These are phyloP conservation scores for Sanguinoderma infundibulare DNA, from an alignment of 1,284 basidiomycete species.

Conservation along the genomic window DNA sequence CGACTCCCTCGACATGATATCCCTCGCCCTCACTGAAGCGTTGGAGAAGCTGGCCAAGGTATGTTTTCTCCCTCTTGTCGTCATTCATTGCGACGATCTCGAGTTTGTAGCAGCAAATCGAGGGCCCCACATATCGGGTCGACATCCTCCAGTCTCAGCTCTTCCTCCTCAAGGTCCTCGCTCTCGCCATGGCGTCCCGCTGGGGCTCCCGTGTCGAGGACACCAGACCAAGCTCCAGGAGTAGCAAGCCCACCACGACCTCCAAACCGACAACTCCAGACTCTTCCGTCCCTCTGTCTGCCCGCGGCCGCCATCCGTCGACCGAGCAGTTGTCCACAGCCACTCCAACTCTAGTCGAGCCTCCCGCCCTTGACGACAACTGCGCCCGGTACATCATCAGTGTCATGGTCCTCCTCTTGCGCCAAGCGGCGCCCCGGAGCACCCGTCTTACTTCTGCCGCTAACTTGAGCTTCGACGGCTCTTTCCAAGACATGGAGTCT, in stretches of 20 bases:
- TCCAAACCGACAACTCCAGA: slow-evolving; percentile 40
- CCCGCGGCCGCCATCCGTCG: slow-evolving; percentile 41
- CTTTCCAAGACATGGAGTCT: slow-evolving; percentile 73
- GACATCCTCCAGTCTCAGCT: slow-evolving; percentile 90
- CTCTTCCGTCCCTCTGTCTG: slow-evolving; percentile 31
- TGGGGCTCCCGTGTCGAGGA: slow-evolving; percentile 57
- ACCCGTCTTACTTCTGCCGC: slow-evolving; percentile 65
- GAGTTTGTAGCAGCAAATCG: slow-evolving; percentile 47
- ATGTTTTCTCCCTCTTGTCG: slow-evolving; percentile 29
- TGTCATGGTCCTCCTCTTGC: slow-evolving; percentile 82
- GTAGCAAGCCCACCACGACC: slow-evolving; percentile 41
- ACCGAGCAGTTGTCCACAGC: slow-evolving; percentile 41
- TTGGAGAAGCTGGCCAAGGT: slow-evolving; percentile 83
- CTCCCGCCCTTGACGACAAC: slow-evolving; percentile 81
- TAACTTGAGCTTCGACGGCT: slow-evolving; percentile 65
- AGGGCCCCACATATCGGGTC: slow-evolving; percentile 56
- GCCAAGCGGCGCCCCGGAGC: slow-evolving; percentile 69
- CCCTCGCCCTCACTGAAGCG: slow-evolving; percentile 75
- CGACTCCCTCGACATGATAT: slow-evolving; percentile 79
- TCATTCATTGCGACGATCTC: background rate
- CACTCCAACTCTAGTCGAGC: slow-evolving; percentile 59
- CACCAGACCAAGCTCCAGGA: slow-evolving; percentile 45
- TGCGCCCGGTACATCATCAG: slow-evolving; percentile 87
- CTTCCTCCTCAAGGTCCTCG: slow-evolving; percentile 86
- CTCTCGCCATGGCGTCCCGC: slow-evolving; percentile 78